Percentiles rank a stretch among this genome's conserved stretches.
phyloP scores from a whole-genome alignment of 371 early-diverging fungal species.

The Amoeboradix gromovi region DNA sequence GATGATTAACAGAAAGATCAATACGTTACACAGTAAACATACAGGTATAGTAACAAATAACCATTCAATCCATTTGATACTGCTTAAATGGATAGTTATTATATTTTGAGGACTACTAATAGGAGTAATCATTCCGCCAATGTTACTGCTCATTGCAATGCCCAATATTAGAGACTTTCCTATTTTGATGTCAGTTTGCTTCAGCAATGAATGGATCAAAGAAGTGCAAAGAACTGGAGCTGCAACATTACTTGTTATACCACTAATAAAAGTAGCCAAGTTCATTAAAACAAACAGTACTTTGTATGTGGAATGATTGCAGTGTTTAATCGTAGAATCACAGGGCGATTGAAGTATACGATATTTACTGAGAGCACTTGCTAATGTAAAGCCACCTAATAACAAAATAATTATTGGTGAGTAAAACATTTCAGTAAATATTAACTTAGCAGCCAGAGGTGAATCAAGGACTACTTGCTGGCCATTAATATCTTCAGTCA shows the following conservation, averaged over 20 bases:
- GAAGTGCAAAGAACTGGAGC: constrained; percentile 89
- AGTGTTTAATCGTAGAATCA: constrained; percentile 37
- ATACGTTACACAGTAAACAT: constrained; percentile 32
- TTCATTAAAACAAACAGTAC: constrained; percentile 74
- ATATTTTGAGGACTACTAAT: constrained; percentile 81
- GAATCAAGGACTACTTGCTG: constrained; percentile 11
- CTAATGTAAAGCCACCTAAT: constrained; percentile 76
- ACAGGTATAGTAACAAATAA: constrained; percentile 57
- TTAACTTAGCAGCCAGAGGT: constrained; percentile 37
- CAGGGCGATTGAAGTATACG: constrained; percentile 55
- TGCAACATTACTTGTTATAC: constrained; percentile 92
- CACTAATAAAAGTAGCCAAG: constrained; percentile 68
- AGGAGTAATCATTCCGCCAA: constrained; percentile 90
- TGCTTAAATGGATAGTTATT: constrained; percentile 10
- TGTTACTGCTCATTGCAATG: constrained; percentile 67
- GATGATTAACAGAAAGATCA: constrained; percentile 52
- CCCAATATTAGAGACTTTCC: constrained; percentile 61
- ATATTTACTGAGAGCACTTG: constrained; percentile 65
- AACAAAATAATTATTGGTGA: constrained; percentile 77
- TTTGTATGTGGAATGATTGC: constrained; percentile 20
- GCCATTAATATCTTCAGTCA: constrained; percentile 16
- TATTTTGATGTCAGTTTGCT: constrained; percentile 38
- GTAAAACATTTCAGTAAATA: constrained; percentile 63
- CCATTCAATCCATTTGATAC: constrained; percentile 39
- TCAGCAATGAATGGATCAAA: constrained; percentile 38